Evolutionary conservation across 1,284 basidiomycete species (phyloP), one percentile per base, ranked within the genome.

Genomic region (Filobasidium uniguttulatum): DNA sequence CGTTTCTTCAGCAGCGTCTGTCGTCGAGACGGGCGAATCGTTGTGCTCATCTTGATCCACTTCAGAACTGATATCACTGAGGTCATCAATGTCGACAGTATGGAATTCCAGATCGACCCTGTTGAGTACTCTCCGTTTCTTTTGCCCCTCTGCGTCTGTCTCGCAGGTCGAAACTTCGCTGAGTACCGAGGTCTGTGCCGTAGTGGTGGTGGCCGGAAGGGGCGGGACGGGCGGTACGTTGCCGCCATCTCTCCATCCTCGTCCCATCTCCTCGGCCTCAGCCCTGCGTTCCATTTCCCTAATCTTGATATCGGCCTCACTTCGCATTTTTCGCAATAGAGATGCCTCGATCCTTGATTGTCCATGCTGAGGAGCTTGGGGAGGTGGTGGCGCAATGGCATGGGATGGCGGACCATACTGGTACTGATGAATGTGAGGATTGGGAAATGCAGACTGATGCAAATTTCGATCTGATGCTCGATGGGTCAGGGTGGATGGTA

Each of bases 101-200:
- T 30, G 19, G 31, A 54, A 48, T 15, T 51, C 53, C 20, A 51
- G 28, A 20, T 46, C 46, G 30, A 55, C 49, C 2, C 53, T 31
- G 30, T 55, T 55, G 34, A 55, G 29, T 2, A 55, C 53, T 19
- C 44, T 50, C 23, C 53, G 38, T 36, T 52, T 55, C 26, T 46
- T 37, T 5, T 33, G 31, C n/a, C 31, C 31, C 9, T 33, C 31
- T n/a, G n/a, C n/a, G 10, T 43, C 40, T 3, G 26, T 43, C 25
- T 26, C 40, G 23, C 26, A 17, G 25, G 40, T 20, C 3, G 40
- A 43, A 15, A 43, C 12, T 15, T 28, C 40, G 40, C 40, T 43
- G 19, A 19, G 19, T 12, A 20, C 36, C 14, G 19, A 22, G 3
- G 19, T 12, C 23, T 22, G 23, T 38, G 20, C 12, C 20, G 26